Evolutionary conservation across 352 stramenopile species (phyloP).

Genomic region (Nothophytophthora sp.): DNA sequence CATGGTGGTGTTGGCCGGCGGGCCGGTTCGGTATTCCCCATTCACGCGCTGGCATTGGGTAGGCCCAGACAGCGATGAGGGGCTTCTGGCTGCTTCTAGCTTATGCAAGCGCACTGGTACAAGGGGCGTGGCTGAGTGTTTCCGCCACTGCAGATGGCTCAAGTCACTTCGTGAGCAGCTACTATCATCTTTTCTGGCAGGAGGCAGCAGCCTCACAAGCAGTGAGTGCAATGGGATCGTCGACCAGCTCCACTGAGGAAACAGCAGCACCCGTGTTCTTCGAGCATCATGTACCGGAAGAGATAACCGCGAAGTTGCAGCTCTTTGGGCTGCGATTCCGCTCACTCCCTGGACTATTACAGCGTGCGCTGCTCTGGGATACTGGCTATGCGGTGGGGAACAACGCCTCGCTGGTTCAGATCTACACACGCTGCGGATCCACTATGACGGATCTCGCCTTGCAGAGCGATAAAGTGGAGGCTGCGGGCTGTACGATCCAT

Average conservation of each 20-base stretch:
- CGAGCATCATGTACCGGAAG: conserved; percentile 16
- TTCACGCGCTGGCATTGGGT: too few relatives aligned
- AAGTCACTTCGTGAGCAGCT: conserved; percentile 20
- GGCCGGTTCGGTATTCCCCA: too few relatives aligned
- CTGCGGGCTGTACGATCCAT: conserved; percentile 5
- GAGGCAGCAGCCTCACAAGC: not conserved
- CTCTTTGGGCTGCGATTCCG: conserved; percentile 20
- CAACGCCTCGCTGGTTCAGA: conserved; percentile 11
- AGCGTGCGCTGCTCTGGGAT: conserved; percentile 42
- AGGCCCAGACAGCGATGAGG: conserved; percentile 6
- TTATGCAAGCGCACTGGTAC: not conserved
- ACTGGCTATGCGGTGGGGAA: conserved; percentile 25
- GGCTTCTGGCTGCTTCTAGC: not conserved
- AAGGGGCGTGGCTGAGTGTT: not conserved
- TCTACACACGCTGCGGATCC: conserved; percentile 25
- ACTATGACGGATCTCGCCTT: conserved; percentile 20
- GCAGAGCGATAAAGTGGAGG: not conserved
- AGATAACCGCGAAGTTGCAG: conserved; percentile 18
- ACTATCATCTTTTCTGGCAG: conserved; percentile 24
- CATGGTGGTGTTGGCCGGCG: too few relatives aligned
- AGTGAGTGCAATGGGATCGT: not conserved
- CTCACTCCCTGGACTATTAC: conserved; percentile 24
- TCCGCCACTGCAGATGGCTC: not conserved
- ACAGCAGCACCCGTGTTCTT: not conserved
- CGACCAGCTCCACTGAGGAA: not conserved